Base-by-base conservation (phyloP, 768 basidiomycete species). In the Suillus americanus region DNA sequence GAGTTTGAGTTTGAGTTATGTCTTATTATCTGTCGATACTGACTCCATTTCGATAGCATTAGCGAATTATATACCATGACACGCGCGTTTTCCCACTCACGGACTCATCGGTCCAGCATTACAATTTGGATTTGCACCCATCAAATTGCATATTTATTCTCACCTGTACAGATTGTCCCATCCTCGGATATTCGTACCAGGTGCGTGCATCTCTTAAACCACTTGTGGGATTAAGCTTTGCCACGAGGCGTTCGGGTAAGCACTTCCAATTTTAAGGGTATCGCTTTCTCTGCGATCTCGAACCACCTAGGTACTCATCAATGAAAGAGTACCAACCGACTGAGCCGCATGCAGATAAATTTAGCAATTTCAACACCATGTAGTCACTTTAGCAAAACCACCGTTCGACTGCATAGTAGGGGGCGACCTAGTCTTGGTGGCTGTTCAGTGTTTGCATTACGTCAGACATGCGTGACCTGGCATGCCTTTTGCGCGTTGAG, bases 191-290 rank as follows among this genome's bases (percentile, higher is more conserved):
- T 59, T 41, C 12, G 40, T 41, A 20, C 18, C 10, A 41, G 57
- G 57, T 59, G 25, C 9, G 57, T 59, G 40, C 12, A 59, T 41
- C 25, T 53, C 28, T 53, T 59, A 59, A 23, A 40, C 56, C n/a
- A 25, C n/a, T 35, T 54, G 56, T 40, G 56, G 23, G 25, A 59
- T 59, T 40, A 59, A 40, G 25, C 57, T 41, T 41, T 2, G 25
- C 57, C 28, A 28, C 25, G 18, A 18, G 57, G 55, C 37, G 23
- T 10, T 40, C 18, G 28, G 38, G 18, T 23, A 20, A 28, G 40
- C 18, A 20, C 25, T 28, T 59, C 18, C 35, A 59, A 59, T 12
- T 18, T 41, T 6, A 20, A 25, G 40, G 43, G 57, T 41, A 18
- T 10, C 33, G 23, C 14, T 25, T 25, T 23, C 23, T 54, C 8